These are phyloP conservation scores for Furcasterigmium sp. DNA, from an alignment of 2,329 filamentous ascomycete genomes.

Conservation along the genomic window DNA sequence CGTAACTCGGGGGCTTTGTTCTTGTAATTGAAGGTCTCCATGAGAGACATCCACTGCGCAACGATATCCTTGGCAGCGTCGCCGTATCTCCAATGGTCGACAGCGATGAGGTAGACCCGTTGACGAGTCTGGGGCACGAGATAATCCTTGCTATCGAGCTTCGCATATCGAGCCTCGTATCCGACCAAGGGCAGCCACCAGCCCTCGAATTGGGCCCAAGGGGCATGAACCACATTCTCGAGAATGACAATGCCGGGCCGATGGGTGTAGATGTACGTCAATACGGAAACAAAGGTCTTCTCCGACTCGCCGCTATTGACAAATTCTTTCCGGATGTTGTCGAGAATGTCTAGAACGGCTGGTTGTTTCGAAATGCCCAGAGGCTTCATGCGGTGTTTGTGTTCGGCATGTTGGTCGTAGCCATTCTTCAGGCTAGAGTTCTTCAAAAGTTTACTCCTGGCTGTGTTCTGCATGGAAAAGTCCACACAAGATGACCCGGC, in stretches of 20 bases:
- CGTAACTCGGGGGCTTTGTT: conserved; percentile 58
- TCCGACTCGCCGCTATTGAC: conserved; percentile 51
- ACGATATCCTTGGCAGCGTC: conserved; percentile 18
- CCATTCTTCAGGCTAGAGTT: conserved; percentile 47
- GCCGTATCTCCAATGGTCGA: conserved; percentile 35
- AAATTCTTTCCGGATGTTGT: conserved; percentile 9
- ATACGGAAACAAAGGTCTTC: conserved; percentile 58
- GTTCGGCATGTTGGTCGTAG: too few species aligned
- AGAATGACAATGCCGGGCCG: conserved; percentile 61
- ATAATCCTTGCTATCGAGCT: conserved; percentile 64
- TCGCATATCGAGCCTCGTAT: conserved; percentile 46
- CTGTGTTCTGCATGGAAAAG: conserved; percentile 59
- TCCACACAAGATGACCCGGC: conserved; percentile 75
- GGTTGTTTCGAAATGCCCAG: too few species aligned
- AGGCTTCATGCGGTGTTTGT: too few species aligned
- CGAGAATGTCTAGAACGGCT: conserved; percentile 40
- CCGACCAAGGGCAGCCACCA: conserved; percentile 36
- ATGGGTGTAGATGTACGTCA: conserved; percentile 48
- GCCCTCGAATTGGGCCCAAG: conserved; percentile 49
- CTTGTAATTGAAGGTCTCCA: conserved; percentile 36
- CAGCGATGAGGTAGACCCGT: conserved; percentile 54
- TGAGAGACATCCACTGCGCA: conserved; percentile 34
- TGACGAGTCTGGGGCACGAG: conserved; percentile 67
- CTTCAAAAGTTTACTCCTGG: conserved; percentile 39
- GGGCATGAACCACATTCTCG: conserved; percentile 62